These are phyloP conservation scores for Phanerochaete sordida DNA, from an alignment of 768 basidiomycete genomes.

Conservation along the genomic window DNA sequence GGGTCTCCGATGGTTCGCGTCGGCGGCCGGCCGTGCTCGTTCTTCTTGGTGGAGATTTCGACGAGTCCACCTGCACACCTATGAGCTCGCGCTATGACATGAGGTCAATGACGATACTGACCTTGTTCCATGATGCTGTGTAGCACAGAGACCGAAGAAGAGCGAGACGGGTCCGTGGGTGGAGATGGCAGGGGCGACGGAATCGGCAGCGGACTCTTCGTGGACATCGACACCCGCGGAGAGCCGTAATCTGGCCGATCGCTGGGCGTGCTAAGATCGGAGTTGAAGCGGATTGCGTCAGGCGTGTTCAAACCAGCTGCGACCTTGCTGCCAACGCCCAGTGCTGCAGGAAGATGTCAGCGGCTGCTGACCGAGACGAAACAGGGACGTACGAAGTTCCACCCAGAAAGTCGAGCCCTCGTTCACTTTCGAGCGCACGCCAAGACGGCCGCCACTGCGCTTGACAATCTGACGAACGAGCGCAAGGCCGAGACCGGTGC, in stretches of 20 bases:
- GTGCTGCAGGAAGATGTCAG: constrained; percentile 30
- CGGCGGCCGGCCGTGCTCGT: constrained; percentile 23
- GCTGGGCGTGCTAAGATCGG: neutral
- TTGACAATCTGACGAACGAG: constrained; percentile 53
- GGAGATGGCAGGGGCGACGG: neutral
- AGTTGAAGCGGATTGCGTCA: neutral
- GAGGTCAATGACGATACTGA: constrained; percentile 15
- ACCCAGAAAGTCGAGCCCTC: constrained; percentile 90
- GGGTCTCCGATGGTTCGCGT: constrained; percentile 42
- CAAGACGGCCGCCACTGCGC: constrained; percentile 45
- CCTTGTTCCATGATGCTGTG: constrained; percentile 68
- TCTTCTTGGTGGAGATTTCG: constrained; percentile 32
- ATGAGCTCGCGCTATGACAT: neutral
- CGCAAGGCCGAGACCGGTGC: constrained; percentile 50
- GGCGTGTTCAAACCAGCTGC: constrained; percentile 19
- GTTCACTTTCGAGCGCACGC: constrained; percentile 39
- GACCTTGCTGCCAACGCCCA: constrained; percentile 67
- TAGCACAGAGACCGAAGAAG: constrained; percentile 38
- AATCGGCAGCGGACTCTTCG: neutral
- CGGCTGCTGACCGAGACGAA: constrained; percentile 3
- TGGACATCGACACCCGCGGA: neutral
- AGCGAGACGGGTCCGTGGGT: neutral
- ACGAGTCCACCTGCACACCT: constrained; percentile 47
- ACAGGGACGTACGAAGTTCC: constrained; percentile 50
- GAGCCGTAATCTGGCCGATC: neutral